Evolutionary conservation across 306 rosid genomes (phyloP), one percentile per base, ranked within the genome.

Genomic region (Citrullus mucosospermus): DNA sequence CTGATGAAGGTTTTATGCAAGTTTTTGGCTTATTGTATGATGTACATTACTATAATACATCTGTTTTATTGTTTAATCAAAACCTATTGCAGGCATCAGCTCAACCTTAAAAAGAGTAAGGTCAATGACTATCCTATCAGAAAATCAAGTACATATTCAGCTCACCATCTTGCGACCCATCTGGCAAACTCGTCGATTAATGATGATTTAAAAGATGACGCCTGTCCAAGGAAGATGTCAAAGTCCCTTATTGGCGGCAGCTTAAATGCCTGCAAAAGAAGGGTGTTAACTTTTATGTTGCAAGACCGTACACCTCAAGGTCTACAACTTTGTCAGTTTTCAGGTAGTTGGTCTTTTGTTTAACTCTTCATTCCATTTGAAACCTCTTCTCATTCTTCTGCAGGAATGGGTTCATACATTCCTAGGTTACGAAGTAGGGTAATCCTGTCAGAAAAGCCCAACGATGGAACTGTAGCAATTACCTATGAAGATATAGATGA

Each of bases 401-500:
- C 88, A 91, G 97, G 96, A 84, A 89, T 34, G 63, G 84, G 85
- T 79, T 56, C 91, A 58, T 41, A 80, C 54, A 86, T 82, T 83
- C 75, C 87, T 1, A 88, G 79, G 89, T 34, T 75, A 48, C 88
- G 86, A 75, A 85, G 87, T 75, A 89, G 90, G 88, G 82, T 96
- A 93, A 90, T 90, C 76, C 80, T 96, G 91, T 85, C 91, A 67
- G 97, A 96, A 88, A 96, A 87, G 89, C 92, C 92, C 79, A 88
- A 84, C 66, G 97, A 95, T 86, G 97, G 99, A 78, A 93, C 94
- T 15, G 98, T 96, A 58, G 96, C 93, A 82, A 83, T 92, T 90
- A 84, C 81, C 81, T 88, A 82, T 44, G 98, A 97, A 63, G 97
- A 96, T 32, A 75, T 86, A 38, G 93, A 90, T 2, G 93, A 80